A percentile compares a stretch with the other conserved stretches of the same genome.
Conservation (phyloP, 2,329 filamentous ascomycete species). For the Colletotrichum salicis region DNA sequence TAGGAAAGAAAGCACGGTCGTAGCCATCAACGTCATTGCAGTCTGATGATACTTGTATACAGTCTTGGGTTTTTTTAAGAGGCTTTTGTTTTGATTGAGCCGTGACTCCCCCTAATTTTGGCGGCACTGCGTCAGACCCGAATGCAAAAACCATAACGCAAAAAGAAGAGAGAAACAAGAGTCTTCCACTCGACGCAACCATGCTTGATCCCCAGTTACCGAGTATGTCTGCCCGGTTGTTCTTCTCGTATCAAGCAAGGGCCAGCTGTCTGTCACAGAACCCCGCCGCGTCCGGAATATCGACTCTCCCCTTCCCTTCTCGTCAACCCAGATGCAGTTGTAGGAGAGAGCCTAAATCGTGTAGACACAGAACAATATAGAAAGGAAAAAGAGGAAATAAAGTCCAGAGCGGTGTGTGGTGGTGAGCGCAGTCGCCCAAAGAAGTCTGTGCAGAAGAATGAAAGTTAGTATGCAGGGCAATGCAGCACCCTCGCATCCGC, state of each 20-base stretch:
- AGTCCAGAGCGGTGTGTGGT: constrained; percentile 20
- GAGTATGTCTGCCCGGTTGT: neutral
- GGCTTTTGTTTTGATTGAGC: constrained; percentile 9
- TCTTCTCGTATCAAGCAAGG: constrained; percentile 2
- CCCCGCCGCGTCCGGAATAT: constrained; percentile 4
- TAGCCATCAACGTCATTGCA: neutral
- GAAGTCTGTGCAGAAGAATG: constrained; percentile 9
- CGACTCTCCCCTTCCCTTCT: constrained; percentile 3
- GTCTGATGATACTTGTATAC: constrained; percentile 29
- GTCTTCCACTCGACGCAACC: constrained; percentile 4
- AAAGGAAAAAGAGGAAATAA: neutral
- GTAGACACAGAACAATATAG: constrained; percentile 28
- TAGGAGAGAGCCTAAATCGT: constrained; percentile 24
- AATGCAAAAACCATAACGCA: constrained; percentile 6
- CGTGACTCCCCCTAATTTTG: constrained; percentile 15
- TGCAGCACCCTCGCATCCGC: constrained; percentile 11
- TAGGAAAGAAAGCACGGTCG: neutral
- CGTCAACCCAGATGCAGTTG: constrained; percentile 17
- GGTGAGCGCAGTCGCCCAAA: constrained; percentile 5
- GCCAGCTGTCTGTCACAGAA: neutral
- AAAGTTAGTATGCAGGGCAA: constrained; percentile 21
- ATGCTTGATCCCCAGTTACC: neutral
- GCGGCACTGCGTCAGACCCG: constrained; percentile 1
- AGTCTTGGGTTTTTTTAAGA: constrained; percentile 22
- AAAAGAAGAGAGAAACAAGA: neutral